A percentile compares a stretch with the other conserved stretches of the same genome.
Conservation (phyloP, 73 alveolate species). For the Blepharisma stoltei region DNA sequence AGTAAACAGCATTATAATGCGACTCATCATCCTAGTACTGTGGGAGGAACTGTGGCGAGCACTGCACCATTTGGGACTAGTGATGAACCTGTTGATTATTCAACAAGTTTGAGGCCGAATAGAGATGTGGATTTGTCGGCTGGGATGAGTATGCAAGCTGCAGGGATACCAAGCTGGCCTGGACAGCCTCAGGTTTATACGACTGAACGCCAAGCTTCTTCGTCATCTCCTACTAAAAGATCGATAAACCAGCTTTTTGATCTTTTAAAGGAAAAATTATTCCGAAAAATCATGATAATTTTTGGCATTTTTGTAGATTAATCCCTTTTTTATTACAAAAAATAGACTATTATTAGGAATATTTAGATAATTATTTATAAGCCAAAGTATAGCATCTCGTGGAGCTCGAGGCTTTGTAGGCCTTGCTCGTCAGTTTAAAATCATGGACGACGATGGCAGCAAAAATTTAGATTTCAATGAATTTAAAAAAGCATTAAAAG, state of each 20-base stretch:
- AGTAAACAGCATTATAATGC: background rate
- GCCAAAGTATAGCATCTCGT: too few species aligned
- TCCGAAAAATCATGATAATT: too few species aligned
- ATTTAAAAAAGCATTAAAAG: constrained; percentile 31
- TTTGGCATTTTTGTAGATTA: too few species aligned
- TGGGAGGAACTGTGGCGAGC: constrained; percentile 15
- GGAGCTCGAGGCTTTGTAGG: constrained; percentile 91
- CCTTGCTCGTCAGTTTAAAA: constrained; percentile 58
- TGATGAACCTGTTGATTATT: background rate
- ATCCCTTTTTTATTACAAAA: too few species aligned
- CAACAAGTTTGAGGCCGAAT: background rate
- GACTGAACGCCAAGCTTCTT: background rate
- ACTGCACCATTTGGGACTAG: constrained; percentile 6
- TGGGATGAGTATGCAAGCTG: constrained; percentile 37
- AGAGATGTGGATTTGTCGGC: constrained; percentile 29
- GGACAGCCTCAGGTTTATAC: too few species aligned
- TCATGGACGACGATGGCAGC: constrained; percentile 35
- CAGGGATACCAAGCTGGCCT: constrained; percentile 49
- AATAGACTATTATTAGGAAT: too few species aligned
- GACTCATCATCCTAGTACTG: background rate
- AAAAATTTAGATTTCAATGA: constrained; percentile 24
- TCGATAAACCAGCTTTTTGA: constrained; percentile 36
- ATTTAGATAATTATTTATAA: too few species aligned
- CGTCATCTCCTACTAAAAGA: background rate
- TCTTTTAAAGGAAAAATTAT: constrained; percentile 61